A percentile compares a stretch with the other conserved stretches of the same genome.
Evolutionary conservation across 2,329 filamentous ascomycete genomes (phyloP).

Genomic region (Fusarium sp.): DNA sequence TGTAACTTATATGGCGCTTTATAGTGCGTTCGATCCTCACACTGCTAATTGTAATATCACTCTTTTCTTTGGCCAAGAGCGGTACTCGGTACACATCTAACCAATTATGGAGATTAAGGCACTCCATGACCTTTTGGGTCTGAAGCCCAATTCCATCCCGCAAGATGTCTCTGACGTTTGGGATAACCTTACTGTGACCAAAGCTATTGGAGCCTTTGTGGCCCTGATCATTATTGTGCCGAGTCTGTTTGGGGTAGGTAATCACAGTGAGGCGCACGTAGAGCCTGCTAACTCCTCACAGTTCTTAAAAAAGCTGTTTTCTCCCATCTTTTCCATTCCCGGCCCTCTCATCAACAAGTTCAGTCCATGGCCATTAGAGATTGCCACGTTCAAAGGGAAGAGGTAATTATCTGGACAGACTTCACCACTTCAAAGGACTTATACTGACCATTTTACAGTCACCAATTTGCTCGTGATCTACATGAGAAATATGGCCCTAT

Average conservation of each 20-base stretch:
- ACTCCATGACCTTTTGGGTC: background rate
- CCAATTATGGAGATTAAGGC: background rate
- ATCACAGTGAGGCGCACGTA: no score
- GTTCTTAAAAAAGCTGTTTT: background rate
- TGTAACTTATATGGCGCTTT: background rate
- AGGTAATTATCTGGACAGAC: background rate
- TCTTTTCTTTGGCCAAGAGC: background rate
- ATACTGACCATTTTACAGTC: background rate
- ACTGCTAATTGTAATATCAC: background rate
- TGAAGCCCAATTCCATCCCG: background rate
- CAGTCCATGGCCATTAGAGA: conserved; percentile 5
- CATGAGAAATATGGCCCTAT: conserved; percentile 10
- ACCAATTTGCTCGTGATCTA: background rate
- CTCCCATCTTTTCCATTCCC: background rate
- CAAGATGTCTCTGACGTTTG: background rate
- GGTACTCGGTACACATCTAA: background rate
- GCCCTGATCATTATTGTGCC: conserved; percentile 1
- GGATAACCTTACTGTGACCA: background rate
- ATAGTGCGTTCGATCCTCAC: background rate
- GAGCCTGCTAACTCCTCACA: background rate
- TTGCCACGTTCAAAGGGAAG: conserved; percentile 8
- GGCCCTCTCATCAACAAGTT: conserved; percentile 10
- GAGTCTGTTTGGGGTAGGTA: background rate
- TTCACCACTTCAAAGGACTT: accelerated
- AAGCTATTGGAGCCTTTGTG: background rate